Evolutionary conservation across 148 eudicot genomes (phyloP).

Genomic region (Camellia japonica): DNA sequence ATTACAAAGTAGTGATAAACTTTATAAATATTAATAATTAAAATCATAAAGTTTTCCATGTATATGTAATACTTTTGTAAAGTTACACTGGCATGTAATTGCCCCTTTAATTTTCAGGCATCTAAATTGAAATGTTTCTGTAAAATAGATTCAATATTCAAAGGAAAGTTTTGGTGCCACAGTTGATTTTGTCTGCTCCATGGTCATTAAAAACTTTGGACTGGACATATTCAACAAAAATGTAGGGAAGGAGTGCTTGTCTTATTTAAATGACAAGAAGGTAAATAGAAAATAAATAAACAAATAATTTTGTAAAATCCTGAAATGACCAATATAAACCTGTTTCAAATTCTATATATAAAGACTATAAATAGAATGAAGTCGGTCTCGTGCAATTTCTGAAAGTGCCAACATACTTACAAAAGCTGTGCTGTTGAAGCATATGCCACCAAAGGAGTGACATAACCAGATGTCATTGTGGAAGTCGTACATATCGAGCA

Average conservation of each 20-base stretch:
- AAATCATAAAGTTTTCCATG: too few relatives aligned
- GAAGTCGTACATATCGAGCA: conserved; percentile 98
- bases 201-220: not conserved
- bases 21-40: too few relatives aligned
- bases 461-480: conserved; percentile 86
- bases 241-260: too few relatives aligned
- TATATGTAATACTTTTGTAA: too few relatives aligned
- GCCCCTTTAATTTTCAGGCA: not conserved
- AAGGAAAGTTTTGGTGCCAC: not conserved
- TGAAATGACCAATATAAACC: not conserved
- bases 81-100: too few relatives aligned
- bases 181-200: conserved; percentile 10
- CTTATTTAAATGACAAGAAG: too few relatives aligned
- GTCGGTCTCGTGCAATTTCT: not conserved
- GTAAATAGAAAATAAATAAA: too few relatives aligned
- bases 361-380: not conserved
- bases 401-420: conserved; percentile 44
- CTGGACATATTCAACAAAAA: too few relatives aligned
- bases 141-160: not conserved
- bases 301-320: not conserved
- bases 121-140: not conserved
- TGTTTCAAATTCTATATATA: not conserved
- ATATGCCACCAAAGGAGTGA: conserved; percentile 83
- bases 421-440: conserved; percentile 89
- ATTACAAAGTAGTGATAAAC: too few relatives aligned